These are phyloP conservation scores for Ophiocordyceps australis DNA, from an alignment of 2,329 filamentous ascomycete genomes.

Conservation along the genomic window DNA sequence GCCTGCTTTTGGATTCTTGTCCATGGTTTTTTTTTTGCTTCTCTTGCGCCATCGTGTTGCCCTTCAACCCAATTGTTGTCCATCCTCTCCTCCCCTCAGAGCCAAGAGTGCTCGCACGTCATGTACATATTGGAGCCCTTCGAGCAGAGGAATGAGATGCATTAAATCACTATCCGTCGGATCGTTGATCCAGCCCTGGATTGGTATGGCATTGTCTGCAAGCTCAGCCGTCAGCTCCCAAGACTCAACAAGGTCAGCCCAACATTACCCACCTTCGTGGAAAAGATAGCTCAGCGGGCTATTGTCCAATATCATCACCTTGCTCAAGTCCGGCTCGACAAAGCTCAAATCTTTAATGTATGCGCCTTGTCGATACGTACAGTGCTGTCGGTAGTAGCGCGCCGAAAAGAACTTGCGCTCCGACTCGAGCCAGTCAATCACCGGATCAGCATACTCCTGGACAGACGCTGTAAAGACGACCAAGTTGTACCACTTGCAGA, in stretches of 20 bases:
- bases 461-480: constrained; percentile 95
- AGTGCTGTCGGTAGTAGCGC: constrained; percentile 91
- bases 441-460: constrained; percentile 94
- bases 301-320: constrained; percentile 98
- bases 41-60: not conserved
- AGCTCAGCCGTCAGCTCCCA: too few species aligned
- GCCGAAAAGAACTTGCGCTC: constrained; percentile 93
- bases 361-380: constrained; percentile 83
- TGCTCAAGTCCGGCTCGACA: constrained; percentile 91
- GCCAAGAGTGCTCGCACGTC: constrained; percentile 86
- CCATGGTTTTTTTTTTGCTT: not conserved
- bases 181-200: constrained; percentile 98
- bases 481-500: constrained; percentile 96
- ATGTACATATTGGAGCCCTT: constrained; percentile 90
- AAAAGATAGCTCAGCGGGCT: constrained; percentile 97
- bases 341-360: constrained; percentile 97
- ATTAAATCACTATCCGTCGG: constrained; percentile 91
- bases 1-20: not conserved
- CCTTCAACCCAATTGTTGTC: constrained; percentile 31
- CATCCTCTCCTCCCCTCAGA: constrained; percentile 69
- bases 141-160: constrained; percentile 79
- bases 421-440: constrained; percentile 95
- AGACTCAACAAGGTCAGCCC: too few species aligned
- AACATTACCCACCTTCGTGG: constrained; percentile 68
- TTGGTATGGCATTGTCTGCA: constrained; percentile 92